phyloP scores from a whole-genome alignment of 202 grass and related monocot genomes.

The Digitaria exilis region DNA sequence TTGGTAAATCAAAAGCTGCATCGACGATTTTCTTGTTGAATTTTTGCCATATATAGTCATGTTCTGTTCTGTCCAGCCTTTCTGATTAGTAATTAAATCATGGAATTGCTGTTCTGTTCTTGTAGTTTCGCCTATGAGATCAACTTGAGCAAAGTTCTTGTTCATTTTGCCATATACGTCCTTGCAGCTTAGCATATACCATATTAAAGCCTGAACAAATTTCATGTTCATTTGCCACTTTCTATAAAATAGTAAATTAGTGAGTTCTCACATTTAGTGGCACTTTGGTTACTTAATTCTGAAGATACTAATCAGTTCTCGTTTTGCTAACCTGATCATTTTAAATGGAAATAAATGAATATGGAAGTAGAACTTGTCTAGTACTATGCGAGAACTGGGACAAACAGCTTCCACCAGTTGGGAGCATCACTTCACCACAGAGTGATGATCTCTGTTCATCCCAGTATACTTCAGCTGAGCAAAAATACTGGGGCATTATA shows the following conservation, averaged over 20 bases:
- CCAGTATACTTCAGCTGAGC: background rate
- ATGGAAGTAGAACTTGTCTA: background rate
- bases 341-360: background rate
- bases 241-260: background rate
- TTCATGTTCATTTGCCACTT: background rate
- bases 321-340: background rate
- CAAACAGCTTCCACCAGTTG: background rate
- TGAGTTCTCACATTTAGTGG: background rate
- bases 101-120: background rate
- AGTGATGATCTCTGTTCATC: background rate
- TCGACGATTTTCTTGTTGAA: background rate
- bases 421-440: too few species aligned
- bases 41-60: background rate
- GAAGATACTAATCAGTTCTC: too few species aligned
- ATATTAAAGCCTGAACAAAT: background rate
- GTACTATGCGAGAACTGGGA: background rate
- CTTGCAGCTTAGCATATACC: background rate
- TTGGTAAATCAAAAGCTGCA: background rate
- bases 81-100: slow-evolving; percentile 19
- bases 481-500: slow-evolving; percentile 3
- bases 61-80: background rate
- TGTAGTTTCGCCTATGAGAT: background rate
- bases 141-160: background rate
- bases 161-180: background rate
- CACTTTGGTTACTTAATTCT: too few species aligned